Base-by-base conservation (phyloP, 2,329 filamentous ascomycete genomes). In the Phoma herbarum region DNA sequence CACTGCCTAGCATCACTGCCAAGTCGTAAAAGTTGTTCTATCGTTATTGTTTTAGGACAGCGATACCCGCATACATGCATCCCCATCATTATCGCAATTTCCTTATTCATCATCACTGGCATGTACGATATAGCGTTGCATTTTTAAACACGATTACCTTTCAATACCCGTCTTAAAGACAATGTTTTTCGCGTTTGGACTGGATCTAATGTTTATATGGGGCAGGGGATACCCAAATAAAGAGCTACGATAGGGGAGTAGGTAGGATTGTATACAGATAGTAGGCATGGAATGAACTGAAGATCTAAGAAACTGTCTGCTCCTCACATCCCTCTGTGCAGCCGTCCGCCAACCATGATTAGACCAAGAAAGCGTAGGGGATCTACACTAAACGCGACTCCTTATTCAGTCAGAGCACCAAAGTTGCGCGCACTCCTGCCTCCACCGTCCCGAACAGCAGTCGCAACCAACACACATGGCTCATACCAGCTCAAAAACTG, bases 1-100 rank as follows among this genome's bases (percentile, higher is more conserved):
- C n/a, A n/a, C n/a, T n/a, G n/a, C n/a, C n/a, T n/a, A n/a, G n/a
- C 8, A 64, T 77, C 31, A 53, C 64, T 31, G 64, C 66, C 16
- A 55, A 58, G 4, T 45, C 61, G 12, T 49, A 63, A 59, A 49
- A 46, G 33, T 33, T 46, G 33, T 39, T 37, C 48, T 6, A 25
- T 46, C 51, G 39, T 51, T 45, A 23, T 60, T 59, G 41, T 47
- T 48, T 51, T 43, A 52, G 46, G 46, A 43, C 57, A 56, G 57
- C 57, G 57, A 60, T 60, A 60, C 57, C 57, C 57, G 57, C 52
- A 52, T 55, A 59, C 47, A 55, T 56, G 52, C 57, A 56, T 60
- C 35, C n/a, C 50, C 44, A 41, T 54, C 50, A n/a, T 53, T 51
- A 23, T 23, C 11, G 31, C 41, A 12, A 49, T 51, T 37, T 42